Evolutionary conservation across 768 basidiomycete species (phyloP).

Genomic region (Cubamyces lactineus): DNA sequence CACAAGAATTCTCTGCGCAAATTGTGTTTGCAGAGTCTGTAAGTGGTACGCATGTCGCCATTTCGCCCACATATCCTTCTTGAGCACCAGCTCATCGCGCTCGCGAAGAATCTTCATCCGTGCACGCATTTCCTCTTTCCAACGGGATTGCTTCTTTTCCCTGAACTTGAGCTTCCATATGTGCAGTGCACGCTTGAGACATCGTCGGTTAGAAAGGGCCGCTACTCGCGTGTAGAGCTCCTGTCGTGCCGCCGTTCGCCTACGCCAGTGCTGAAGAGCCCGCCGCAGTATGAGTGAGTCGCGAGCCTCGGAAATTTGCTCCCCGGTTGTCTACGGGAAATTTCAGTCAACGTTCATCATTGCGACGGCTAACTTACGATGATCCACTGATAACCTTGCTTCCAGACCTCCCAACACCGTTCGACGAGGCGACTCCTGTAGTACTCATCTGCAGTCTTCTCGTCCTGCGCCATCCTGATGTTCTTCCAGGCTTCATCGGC

Average conservation of each 20-base stretch:
- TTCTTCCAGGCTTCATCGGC: constrained; percentile 81
- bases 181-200: constrained; percentile 45
- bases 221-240: constrained; percentile 49
- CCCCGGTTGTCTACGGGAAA: constrained; percentile 61
- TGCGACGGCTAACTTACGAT: constrained; percentile 50
- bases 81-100: constrained; percentile 54
- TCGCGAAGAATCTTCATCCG: constrained; percentile 68
- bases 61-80: constrained; percentile 61
- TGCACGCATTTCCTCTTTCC: constrained; percentile 71
- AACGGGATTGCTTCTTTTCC: constrained; percentile 58
- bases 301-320: constrained; percentile 71
- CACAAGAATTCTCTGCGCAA: constrained; percentile 46
- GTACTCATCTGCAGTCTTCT: constrained; percentile 72
- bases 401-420: constrained; percentile 79
- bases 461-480: constrained; percentile 69
- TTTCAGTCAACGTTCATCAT: constrained; percentile 22
- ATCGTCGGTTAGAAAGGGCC: constrained; percentile 47
- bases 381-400: constrained; percentile 71
- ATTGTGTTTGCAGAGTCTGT: constrained; percentile 54
- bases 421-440: constrained; percentile 64
- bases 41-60: constrained; percentile 67
- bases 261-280: constrained; percentile 64
- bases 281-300: constrained; percentile 64
- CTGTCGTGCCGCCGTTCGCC: constrained; percentile 39
- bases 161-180: constrained; percentile 60